Percentiles rank a stretch among this genome's conserved stretches.
Evolutionary conservation across 208 protist species (phyloP).

Genomic region (Endotrypanum monterogeii): DNA sequence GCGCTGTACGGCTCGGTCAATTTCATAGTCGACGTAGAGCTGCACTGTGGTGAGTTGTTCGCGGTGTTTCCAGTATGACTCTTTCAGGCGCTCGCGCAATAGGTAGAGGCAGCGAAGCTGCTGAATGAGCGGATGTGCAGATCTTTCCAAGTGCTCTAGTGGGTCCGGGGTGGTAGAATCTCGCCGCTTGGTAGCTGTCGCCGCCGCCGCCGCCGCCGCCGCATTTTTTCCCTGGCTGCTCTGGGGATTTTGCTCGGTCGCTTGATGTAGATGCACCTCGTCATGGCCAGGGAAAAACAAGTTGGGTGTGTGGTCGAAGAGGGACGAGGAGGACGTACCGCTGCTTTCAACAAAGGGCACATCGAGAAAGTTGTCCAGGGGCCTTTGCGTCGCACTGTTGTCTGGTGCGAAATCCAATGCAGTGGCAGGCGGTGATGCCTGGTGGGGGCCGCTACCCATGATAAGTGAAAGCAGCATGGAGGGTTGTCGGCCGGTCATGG

Average conservation of each 20-base stretch:
- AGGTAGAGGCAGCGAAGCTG: slow-evolving; percentile 53
- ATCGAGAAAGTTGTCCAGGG: neutral
- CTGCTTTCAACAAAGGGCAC: no score
- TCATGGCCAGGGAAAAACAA: neutral
- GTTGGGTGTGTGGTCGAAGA: neutral
- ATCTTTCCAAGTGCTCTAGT: neutral
- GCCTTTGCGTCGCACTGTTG: neutral
- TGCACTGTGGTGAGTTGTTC: slow-evolving; percentile 47
- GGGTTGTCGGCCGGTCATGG: slow-evolving; percentile 3
- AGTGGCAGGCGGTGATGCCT: neutral
- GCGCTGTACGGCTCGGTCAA: slow-evolving; percentile 38
- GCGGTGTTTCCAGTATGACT: slow-evolving; percentile 43
- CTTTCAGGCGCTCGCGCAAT: slow-evolving; percentile 49
- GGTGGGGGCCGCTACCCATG: neutral
- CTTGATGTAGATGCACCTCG: neutral
- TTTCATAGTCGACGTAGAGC: slow-evolving; percentile 55
- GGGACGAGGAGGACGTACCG: neutral
- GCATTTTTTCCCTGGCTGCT: neutral
- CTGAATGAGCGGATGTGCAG: slow-evolving; percentile 19
- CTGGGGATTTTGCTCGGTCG: neutral
- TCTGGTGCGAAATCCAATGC: neutral
- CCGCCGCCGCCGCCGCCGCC: neutral
- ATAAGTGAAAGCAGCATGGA: slow-evolving; percentile 33
- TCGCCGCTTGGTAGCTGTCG: no score
- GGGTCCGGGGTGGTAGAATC: neutral